Conservation (phyloP, 441 rosid genomes). For the Cnidoscolus chayamansa region DNA sequence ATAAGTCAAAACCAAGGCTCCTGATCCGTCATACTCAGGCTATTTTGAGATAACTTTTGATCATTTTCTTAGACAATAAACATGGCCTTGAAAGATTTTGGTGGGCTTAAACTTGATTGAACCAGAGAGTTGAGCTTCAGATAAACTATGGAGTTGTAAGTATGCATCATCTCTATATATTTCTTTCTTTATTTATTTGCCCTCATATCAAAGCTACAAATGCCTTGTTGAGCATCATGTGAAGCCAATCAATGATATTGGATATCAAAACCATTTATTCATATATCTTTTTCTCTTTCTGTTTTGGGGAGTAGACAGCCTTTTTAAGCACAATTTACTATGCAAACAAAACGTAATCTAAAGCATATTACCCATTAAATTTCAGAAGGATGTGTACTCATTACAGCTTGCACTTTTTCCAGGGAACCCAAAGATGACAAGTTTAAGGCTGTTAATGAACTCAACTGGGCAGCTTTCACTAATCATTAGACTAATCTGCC, state of each 20-base stretch:
- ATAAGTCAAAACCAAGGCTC: no score
- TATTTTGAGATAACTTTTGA: no score
- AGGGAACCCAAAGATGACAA: neutral
- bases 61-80: no score
- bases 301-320: neutral
- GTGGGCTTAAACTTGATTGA: no score
- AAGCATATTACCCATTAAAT: neutral
- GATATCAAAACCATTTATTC: neutral
- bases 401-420: neutral
- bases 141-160: no score
- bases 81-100: no score
- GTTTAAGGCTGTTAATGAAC: neutral
- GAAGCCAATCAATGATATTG: neutral
- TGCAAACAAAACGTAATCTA: neutral
- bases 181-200: no score
- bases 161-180: no score
- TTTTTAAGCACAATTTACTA: neutral
- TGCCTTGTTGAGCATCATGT: neutral
- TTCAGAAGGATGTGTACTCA: neutral
- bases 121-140: no score
- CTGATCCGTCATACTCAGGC: no score
- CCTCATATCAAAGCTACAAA: no score
- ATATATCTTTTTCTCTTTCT: neutral
- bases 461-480: neutral
- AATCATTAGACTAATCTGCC: neutral